Base-by-base conservation (phyloP, 805 yeast genomes). In the Metschnikowia cerradonensis region DNA sequence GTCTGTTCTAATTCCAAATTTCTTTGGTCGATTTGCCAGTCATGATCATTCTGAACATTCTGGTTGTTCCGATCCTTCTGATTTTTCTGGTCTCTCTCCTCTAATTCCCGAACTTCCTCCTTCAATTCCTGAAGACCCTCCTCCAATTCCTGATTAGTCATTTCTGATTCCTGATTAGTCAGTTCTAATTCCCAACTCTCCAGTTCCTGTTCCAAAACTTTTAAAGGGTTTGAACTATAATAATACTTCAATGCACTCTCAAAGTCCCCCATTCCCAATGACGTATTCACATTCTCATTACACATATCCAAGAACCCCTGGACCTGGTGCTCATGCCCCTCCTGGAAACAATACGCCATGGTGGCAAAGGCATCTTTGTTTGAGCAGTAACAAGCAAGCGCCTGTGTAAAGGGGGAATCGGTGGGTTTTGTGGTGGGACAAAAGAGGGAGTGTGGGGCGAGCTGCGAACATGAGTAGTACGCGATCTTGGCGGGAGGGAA, bases 351-450 rank as follows among this genome's bases (percentile, higher is more conserved):
- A 54, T 65, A 67, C 6, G 74, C 64, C 41, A 71, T 66, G 3
- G 75, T 67, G 20, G 76, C 67, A 54, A 72, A 57, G 1, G 74
- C 73, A 41, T 62, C 59, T 6, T 54, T 51, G 46, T 69, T 65
- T n/a, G 45, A 50, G 52, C 75, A 70, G 35, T 55, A 51, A 39
- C 3, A 35, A 32, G 44, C 51, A 41, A 15, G 33, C 11, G 30
- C 30, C 30, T 26, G 30, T 3, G 11, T 26, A 11, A 26, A 26
- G 11, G 30, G 30, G 11, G 30, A 8, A 4, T 26, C 30, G 26
- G 26, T 1, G 8, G 10, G 26, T 23, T 6, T 8, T 26, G 11
- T 26, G 11, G 30, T 1, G 11, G 30, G 30, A 26, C 30, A 26
- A 26, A 26, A 26, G 30, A 26, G 11, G 11, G 30, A 26, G 30